Conservation (phyloP, 768 basidiomycete genomes). For the Suillus brevipes region DNA sequence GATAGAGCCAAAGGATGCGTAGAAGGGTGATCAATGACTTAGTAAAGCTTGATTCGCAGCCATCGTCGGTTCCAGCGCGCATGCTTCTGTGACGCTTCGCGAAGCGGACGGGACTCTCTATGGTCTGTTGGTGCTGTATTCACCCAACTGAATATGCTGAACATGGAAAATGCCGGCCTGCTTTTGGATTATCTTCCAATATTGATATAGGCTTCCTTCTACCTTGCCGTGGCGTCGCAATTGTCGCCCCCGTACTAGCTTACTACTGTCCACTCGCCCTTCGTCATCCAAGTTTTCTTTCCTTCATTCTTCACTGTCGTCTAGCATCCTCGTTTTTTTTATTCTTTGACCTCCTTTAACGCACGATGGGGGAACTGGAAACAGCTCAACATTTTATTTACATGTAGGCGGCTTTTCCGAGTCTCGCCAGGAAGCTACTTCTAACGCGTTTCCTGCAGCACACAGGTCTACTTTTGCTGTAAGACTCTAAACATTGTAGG, state of each 20-base stretch:
- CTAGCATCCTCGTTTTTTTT: constrained; percentile 2
- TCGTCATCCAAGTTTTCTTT: constrained; percentile 14
- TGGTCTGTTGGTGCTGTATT: neutral
- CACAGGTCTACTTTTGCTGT: constrained; percentile 87
- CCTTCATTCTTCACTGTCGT: constrained; percentile 11
- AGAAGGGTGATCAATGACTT: neutral
- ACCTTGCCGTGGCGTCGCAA: constrained; percentile 21
- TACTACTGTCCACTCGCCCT: neutral
- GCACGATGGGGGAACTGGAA: constrained; percentile 44
- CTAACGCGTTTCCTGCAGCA: constrained; percentile 32
- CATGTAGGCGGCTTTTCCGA: constrained; percentile 42
- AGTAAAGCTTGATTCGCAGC: constrained; percentile 5
- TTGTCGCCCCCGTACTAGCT: constrained; percentile 2
- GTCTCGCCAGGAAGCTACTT: neutral
- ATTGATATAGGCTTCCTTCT: constrained; percentile 18
- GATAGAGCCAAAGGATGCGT: neutral
- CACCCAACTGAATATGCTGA: neutral
- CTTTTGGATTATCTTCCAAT: constrained; percentile 25
- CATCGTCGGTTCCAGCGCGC: neutral
- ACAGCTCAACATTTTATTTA: constrained; percentile 78
- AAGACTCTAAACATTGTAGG: constrained; percentile 18
- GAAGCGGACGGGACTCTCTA: neutral
- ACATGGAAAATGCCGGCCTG: neutral
- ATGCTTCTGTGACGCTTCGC: constrained; percentile 1
- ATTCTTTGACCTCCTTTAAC: constrained; percentile 23